Base-by-base conservation (phyloP, 805 yeast genomes). In the Ascoidea asiatica region DNA sequence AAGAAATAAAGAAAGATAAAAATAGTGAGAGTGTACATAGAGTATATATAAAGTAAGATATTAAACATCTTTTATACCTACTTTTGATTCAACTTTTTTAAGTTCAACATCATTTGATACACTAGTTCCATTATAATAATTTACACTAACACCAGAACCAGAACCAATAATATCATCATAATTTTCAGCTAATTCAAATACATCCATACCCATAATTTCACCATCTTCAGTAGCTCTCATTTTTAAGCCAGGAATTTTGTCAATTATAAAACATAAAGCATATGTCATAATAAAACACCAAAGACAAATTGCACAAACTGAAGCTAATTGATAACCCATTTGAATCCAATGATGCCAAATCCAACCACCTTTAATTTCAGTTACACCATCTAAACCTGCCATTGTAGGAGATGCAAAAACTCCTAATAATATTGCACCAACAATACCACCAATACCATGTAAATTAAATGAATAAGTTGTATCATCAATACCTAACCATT, bases 161-260 rank as follows among this genome's bases (percentile, higher is more conserved):
- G 35, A 11, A 29, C 35, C 98, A 46, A 90, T 96, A 59, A 88
- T 90, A 63, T 90, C 97, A 61, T 90, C 90, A n/a, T 97, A 97
- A 64, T 89, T 90, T 64, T 90, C 98, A 43, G 97, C 98, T 53
- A 90, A 85, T 65, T 90, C 96, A 64, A 87, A 95, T 61, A 89
- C 97, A 61, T 90, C 98, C 66, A 89, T 75, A 46, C 98, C 98
- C 29, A 70, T 68, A 50, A 81, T 85, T 62, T 90, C 98, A 19
- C 81, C 95, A 33, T 81, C 79, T 60, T 84, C 94, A 49, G 77
- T 71, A 4, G 87, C 87, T 57, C 97, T 74, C 55, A 92, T 67
- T 43, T 79, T 70, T 54, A 86, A 72, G 15, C 77, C 77, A 8
- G 80, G 79, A 42, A 72, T 70, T 44, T 64, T 58, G 52, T 75